A percentile compares a stretch with the other conserved stretches of the same genome.
Evolutionary conservation across 768 basidiomycete genomes (phyloP).

Genomic region (Psilocybe cubensis): DNA sequence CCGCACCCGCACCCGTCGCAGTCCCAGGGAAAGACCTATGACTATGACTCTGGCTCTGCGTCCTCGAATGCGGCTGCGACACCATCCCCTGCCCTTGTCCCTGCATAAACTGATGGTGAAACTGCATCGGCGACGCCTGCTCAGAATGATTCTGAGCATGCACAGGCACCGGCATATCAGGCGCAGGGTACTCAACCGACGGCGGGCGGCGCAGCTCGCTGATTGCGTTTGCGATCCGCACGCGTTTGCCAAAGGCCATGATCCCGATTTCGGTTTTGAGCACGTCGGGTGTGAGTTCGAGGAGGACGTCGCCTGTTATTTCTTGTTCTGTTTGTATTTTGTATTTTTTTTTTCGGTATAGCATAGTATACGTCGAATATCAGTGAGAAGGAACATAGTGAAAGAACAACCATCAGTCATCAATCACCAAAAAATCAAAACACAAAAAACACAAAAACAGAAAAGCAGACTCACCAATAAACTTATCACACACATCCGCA

Average conservation of each 20-base stretch:
- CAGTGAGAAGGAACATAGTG: neutral
- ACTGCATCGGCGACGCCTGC: constrained; percentile 33
- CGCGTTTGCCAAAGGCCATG: constrained; percentile 90
- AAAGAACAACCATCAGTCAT: neutral
- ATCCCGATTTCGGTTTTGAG: constrained; percentile 95
- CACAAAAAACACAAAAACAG: neutral
- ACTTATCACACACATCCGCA: constrained; percentile 83
- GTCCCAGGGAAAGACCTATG: constrained; percentile 48
- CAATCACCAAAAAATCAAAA: no score
- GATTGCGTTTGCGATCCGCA: constrained; percentile 93
- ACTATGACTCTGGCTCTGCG: constrained; percentile 46
- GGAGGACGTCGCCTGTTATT: constrained; percentile 95
- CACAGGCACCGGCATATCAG: no score
- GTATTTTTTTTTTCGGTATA: constrained; percentile 73
- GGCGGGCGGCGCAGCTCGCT: constrained; percentile 80
- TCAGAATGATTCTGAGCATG: no score
- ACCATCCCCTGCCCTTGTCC: no score
- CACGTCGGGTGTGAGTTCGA: constrained; percentile 90
- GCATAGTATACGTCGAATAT: constrained; percentile 5
- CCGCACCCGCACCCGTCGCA: constrained; percentile 8
- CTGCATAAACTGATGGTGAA: no score
- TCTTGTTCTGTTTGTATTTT: constrained; percentile 97
- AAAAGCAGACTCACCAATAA: constrained; percentile 64
- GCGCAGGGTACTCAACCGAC: constrained; percentile 59
- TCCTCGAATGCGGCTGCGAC: constrained; percentile 43